Conservation (phyloP, 352 stramenopile genomes). For the Phytopythium oedochilum region DNA sequence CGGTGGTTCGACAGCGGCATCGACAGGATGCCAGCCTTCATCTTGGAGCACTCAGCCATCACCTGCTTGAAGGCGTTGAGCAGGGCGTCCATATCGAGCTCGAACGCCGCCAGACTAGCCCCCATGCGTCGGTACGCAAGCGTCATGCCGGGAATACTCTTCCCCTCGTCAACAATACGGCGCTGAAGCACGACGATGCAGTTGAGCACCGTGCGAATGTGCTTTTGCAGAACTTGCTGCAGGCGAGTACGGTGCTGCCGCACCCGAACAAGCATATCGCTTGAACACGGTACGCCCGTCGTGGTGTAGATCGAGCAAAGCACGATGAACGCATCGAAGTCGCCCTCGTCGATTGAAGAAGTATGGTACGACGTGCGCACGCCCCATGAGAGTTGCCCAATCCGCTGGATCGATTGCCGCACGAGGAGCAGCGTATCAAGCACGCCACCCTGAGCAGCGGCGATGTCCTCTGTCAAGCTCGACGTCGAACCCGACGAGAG, state of each 20-base stretch:
- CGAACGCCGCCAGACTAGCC: constrained; percentile 50
- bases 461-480: constrained; percentile 48
- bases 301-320: constrained; percentile 83
- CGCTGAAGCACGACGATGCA: constrained; percentile 71
- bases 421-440: constrained; percentile 77
- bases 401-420: constrained; percentile 81
- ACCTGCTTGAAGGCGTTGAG: constrained; percentile 70
- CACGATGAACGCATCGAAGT: constrained; percentile 82
- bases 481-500: constrained; percentile 50
- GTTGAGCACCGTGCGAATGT: constrained; percentile 65
- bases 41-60: constrained; percentile 72
- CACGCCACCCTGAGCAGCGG: constrained; percentile 49
- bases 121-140: constrained; percentile 70
- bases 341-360: constrained; percentile 75
- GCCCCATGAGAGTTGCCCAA: constrained; percentile 78
- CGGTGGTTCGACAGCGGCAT: constrained; percentile 71
- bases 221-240: constrained; percentile 65
- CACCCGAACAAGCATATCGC: constrained; percentile 68
- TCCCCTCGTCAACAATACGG: constrained; percentile 72
- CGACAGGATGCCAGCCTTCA: constrained; percentile 74
- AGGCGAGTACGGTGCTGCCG: constrained; percentile 65
- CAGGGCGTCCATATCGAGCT: constrained; percentile 62
- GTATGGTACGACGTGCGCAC: constrained; percentile 83
- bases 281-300: constrained; percentile 53
- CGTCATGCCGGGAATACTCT: constrained; percentile 72